Base-by-base conservation (phyloP, 2,329 filamentous ascomycete genomes). In the Lachnellula cervina region DNA sequence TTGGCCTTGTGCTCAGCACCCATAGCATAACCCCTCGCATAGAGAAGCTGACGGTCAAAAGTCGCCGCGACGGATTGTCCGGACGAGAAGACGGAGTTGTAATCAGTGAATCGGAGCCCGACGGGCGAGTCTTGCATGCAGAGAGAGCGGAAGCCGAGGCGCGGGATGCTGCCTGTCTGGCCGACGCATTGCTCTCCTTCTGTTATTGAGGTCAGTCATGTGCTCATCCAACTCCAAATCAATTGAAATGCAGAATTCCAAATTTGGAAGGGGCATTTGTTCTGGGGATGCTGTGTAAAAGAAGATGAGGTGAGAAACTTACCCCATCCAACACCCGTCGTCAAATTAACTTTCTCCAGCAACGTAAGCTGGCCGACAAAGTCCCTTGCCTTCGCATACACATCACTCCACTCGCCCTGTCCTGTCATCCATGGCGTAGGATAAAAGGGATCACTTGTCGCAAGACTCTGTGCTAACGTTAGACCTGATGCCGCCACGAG, bases 261-360 rank as follows among this genome's bases (percentile, higher is more conserved):
- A 32, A 3, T 2, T 9, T 32, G 28, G 28, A 32, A 32, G 2
- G 8, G 11, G 28, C 11, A 32, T 32, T 42, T 11, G 5, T n/a
- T 2, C 7, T 6, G 38, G 16, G 4, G 8, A n/a, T 16, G 3
- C 37, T n/a, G 2, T n/a, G 4, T 2, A 42, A 38, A 32, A 34
- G 14, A 17, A 52, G 34, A 21, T 48, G 47, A 17, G 8, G 21
- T 13, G 9, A 28, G 34, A n/a, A 48, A 54, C 40, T 60, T 54
- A 23, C 58, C 58, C 57, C 59, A 67, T 35, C 64, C 66, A 28
- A 86, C 84, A 71, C 93, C 93, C 0, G 92, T 97, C 2, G 93
- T 97, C 61, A 99, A 71, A 71, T 97, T 97, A 72, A 97, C 90
- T 73, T 93, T 93, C 70, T 93, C 89, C 3, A 87, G 84, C 52